Evolutionary conservation across 495 filamentous ascomycete genomes (phyloP).

Genomic region (Penicilliopsis zonata): DNA sequence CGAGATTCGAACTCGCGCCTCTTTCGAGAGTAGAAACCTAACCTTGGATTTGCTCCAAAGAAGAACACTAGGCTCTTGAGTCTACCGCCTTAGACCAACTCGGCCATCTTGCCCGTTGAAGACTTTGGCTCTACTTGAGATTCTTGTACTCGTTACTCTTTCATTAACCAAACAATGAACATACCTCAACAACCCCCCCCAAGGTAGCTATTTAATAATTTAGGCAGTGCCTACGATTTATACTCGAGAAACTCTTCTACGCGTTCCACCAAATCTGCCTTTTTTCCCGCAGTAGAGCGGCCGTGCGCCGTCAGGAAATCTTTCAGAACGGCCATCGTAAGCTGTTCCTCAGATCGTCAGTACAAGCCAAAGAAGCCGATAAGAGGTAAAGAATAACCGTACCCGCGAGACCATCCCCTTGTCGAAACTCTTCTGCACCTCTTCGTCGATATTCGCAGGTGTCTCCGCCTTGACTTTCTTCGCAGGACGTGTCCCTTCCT

Average conservation of each 20-base stretch:
- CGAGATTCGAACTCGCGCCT: no score
- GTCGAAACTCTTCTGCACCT: constrained; percentile 49
- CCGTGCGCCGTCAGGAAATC: constrained; percentile 52
- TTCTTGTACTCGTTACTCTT: no score
- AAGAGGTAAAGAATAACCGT: constrained; percentile 1
- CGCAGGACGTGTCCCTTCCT: constrained; percentile 14
- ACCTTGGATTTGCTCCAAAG: no score
- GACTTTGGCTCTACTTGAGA: no score
- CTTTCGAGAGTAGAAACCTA: no score
- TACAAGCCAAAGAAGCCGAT: background rate
- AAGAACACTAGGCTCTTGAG: no score
- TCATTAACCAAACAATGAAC: no score
- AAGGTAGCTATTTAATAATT: no score
- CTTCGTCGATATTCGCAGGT: constrained; percentile 29
- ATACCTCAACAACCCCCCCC: no score
- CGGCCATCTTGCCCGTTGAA: constrained; percentile 28
- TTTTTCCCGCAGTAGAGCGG: constrained; percentile 54
- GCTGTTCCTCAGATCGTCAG: constrained; percentile 12
- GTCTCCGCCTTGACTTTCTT: constrained; percentile 42
- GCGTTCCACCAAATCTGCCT: constrained; percentile 65
- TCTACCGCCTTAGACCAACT: constrained; percentile 28
- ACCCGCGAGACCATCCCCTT: constrained; percentile 53
- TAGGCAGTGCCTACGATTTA: no score
- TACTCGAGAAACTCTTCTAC: constrained; percentile 67
- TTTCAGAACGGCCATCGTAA: constrained; percentile 62